Base-by-base conservation (phyloP, 345 rosid genomes). In the Bretschneidera sinensis region DNA sequence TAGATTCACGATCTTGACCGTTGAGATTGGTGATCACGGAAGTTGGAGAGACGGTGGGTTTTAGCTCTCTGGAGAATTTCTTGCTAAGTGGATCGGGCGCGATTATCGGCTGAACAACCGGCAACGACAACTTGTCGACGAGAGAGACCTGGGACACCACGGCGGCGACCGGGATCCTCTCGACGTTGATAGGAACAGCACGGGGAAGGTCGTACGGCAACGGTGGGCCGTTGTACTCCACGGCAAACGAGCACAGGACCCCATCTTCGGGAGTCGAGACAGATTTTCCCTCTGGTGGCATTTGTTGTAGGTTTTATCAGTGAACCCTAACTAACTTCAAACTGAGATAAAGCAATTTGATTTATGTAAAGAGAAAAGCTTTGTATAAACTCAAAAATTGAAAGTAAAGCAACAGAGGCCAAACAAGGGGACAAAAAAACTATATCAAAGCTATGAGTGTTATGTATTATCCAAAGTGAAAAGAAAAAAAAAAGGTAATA, bases 181-280 rank as follows among this genome's bases (percentile, higher is more conserved):
- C 80, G 19, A 89, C 82, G 75, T 88, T 94, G 72, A 94, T 82
- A 0, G 99, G 99, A 64, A 83, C 77, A 4, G 97, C 99, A 22
- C 88, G 88, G 17, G 99, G 99, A 23, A 94, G 77, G 61, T 86
- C 85, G 79, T 79, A 82, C 21, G 79, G 47, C 57, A 94, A 57
- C 43, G 99, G 99, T 1, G 99, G 99, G 17, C 99, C 99, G 19
- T 72, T 66, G 61, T 95, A 95, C 55, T 91, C 96, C 54, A 85
- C 68, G 1, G 97, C 99, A 33, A 91, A 91, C 5, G 97, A 81
- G 76, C 80, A 91, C 60, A 78, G 80, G 19, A 55, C 79, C 55
- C 65, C 83, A 52, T 76, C 85, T 54, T 74, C 86, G 1, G 55
- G 61, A 39, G 24, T 77, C 59, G 65, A 64, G 57, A 55, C 72